These are phyloP conservation scores for Ceratobasidium sp. DNA, from an alignment of 1,284 basidiomycete species.

Conservation along the genomic window DNA sequence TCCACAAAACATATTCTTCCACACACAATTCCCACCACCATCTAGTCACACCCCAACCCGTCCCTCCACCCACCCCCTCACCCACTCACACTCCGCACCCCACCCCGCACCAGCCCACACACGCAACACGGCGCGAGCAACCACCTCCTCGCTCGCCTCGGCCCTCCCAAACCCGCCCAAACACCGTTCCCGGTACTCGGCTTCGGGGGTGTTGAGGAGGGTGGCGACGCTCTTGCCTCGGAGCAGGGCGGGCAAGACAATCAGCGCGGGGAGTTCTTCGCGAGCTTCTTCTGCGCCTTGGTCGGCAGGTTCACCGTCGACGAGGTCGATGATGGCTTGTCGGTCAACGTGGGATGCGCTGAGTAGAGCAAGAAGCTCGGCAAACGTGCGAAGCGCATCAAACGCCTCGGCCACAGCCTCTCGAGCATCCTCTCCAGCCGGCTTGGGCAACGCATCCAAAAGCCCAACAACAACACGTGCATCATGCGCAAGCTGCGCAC, in stretches of 20 bases:
- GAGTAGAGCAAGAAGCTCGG: conserved; percentile 54
- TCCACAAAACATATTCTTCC: too few species aligned
- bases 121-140: conserved; percentile 60
- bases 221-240: conserved; percentile 60
- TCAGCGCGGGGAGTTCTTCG: conserved; percentile 72
- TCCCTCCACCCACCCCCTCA: conserved; percentile 44
- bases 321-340: conserved; percentile 59
- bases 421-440: conserved; percentile 67
- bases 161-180: conserved; percentile 79
- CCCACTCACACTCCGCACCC: conserved; percentile 10
- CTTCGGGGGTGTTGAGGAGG: conserved; percentile 70
- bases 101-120: conserved; percentile 1
- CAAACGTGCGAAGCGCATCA: conserved; percentile 65
- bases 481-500: conserved; percentile 32
- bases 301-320: conserved; percentile 58
- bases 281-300: conserved; percentile 43
- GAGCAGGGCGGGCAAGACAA: conserved; percentile 75
- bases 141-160: conserved; percentile 73
- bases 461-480: conserved; percentile 52
- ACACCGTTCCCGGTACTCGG: conserved; percentile 73
- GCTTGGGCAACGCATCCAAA: conserved; percentile 70
- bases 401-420: conserved; percentile 84
- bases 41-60: conserved; percentile 22
- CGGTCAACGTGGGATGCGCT: conserved; percentile 63
- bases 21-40: not conserved